Conservation (phyloP, 768 basidiomycete genomes). For the Cyclocybe aegerita region DNA sequence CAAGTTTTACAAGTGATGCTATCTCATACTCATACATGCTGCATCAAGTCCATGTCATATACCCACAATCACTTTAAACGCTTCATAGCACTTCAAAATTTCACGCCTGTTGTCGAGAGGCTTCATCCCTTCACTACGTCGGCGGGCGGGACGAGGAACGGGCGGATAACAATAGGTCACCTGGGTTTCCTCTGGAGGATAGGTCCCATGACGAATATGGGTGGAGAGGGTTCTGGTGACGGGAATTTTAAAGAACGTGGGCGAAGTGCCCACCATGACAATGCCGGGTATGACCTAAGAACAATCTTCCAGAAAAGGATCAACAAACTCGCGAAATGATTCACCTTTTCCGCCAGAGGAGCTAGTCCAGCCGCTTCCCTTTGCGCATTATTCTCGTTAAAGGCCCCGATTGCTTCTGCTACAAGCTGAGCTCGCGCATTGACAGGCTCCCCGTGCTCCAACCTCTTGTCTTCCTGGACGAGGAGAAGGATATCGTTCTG, state of each 20-base stretch:
- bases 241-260: constrained; percentile 30
- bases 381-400: constrained; percentile 17
- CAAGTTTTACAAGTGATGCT: no score
- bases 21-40: no score
- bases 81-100: constrained; percentile 29
- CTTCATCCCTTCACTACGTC: constrained; percentile 28
- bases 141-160: constrained; percentile 17
- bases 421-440: constrained; percentile 22
- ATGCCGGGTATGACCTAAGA: constrained; percentile 29
- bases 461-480: constrained; percentile 24
- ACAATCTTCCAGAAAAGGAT: neutral
- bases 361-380: constrained; percentile 6
- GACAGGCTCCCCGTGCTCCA: constrained; percentile 1
- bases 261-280: constrained; percentile 26
- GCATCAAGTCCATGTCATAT: no score
- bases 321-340: constrained; percentile 1
- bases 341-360: constrained; percentile 9
- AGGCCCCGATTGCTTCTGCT: constrained; percentile 22
- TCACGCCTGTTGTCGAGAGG: constrained; percentile 25
- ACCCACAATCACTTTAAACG: constrained; percentile 29
- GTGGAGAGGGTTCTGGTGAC: constrained; percentile 19
- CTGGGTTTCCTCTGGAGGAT: constrained; percentile 17
- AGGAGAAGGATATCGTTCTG: constrained; percentile 24
- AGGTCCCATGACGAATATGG: constrained; percentile 12
- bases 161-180: constrained; percentile 12